Evolutionary conservation across 768 basidiomycete species (phyloP), one percentile per base, ranked within the genome.

Genomic region (Rhodotorula paludigena): DNA sequence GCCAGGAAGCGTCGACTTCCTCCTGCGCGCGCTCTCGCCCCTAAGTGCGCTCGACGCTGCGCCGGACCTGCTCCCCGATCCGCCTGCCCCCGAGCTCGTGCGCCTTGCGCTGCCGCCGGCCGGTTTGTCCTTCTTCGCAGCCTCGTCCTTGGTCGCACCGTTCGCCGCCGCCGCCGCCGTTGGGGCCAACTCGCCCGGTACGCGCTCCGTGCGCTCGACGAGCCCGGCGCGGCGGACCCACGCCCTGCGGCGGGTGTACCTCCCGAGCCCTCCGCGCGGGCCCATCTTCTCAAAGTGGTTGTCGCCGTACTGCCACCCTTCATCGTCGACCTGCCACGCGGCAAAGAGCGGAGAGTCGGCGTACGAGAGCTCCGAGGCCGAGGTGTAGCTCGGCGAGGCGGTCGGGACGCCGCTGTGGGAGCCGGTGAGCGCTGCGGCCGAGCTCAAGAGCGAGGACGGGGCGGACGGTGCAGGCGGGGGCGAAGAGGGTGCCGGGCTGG

Each of bases 281-380:
- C 79, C 77, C 76, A 79, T 78, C 60, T 75, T 76, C 64, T 81
- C 80, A 77, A 80, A 81, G 52, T 80, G 79, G 73, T 80, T 81
- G 67, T 80, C 80, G 11, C 80, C 80, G 67, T 81, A 81, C 33
- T 79, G 78, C 81, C 81, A 81, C 20, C 81, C 81, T 52, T 79
- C 78, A 20, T 60, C 72, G 71, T 81, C 80, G 38, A 80, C 81
- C 15, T 39, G 61, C 72, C 71, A 74, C 2, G 8, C 5, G 9
- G 60, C 69, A n/a, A 62, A 57, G 25, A 63, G 36, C 30, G 30
- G 49, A 42, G 60, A 70, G 30, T 67, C 39, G 10, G 32, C 42
- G 30, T 54, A 39, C 25, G 60, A 23, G 8, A 53, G 28, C 6
- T 21, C 30, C n/a, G 58, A 35, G 21, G 58, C 1, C 3, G 53